A percentile compares a stretch with the other conserved stretches of the same genome.
Conservation (phyloP, 805 yeast genomes). For the Metschnikowia lunata region DNA sequence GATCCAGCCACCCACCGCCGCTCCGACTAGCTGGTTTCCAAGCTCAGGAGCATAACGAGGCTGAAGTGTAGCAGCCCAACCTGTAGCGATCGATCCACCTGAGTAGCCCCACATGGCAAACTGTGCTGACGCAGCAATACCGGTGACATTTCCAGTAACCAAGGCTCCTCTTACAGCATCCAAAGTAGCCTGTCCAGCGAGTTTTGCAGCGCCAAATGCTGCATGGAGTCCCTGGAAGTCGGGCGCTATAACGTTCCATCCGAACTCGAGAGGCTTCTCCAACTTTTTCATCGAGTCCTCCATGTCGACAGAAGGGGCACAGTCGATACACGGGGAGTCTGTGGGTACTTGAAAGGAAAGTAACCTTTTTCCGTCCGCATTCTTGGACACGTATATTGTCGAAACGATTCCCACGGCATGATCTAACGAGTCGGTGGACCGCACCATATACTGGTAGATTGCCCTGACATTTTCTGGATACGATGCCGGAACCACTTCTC, state of each 20-base stretch:
- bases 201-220: slow-evolving; percentile 30
- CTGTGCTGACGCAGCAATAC: slow-evolving; percentile 18
- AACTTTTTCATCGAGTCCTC: slow-evolving; percentile 15
- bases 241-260: slow-evolving; percentile 33
- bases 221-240: slow-evolving; percentile 34
- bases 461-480: slow-evolving; percentile 8
- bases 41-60: slow-evolving; percentile 36
- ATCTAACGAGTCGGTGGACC: slow-evolving; percentile 20
- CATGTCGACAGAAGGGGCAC: slow-evolving; percentile 21
- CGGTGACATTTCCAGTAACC: slow-evolving; percentile 16
- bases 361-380: slow-evolving; percentile 18
- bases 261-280: slow-evolving; percentile 18
- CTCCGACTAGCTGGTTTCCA: slow-evolving; percentile 23
- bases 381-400: slow-evolving; percentile 19
- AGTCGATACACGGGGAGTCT: slow-evolving; percentile 19
- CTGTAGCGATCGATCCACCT: slow-evolving; percentile 36
- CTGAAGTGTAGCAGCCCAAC: slow-evolving; percentile 38
- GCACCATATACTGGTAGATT: slow-evolving; percentile 21
- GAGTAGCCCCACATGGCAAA: slow-evolving; percentile 34
- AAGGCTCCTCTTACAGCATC: slow-evolving; percentile 31
- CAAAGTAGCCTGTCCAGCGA: slow-evolving; percentile 29
- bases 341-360: slow-evolving; percentile 20
- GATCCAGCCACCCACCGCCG: slow-evolving; percentile 35
- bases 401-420: slow-evolving; percentile 21
- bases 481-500: slow-evolving; percentile 2